A percentile compares a stretch with the other conserved stretches of the same genome.
These are phyloP conservation scores for Pezizomycotina sp. DNA, from an alignment of 2,329 filamentous ascomycete genomes.

Conservation along the genomic window DNA sequence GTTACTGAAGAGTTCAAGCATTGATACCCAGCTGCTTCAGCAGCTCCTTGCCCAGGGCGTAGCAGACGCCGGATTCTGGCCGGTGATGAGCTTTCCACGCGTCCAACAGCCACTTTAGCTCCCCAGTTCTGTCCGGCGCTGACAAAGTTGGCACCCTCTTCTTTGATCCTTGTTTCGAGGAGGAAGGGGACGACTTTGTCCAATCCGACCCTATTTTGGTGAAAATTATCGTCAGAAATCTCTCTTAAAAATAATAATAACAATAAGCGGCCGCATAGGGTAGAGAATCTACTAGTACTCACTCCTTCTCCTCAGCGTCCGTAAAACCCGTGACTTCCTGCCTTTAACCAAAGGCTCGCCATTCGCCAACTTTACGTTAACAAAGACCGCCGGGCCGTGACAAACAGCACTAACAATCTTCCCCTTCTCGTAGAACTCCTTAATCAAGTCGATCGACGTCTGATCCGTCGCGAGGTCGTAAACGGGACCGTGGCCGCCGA, in stretches of 20 bases:
- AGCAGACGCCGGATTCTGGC: slow-evolving; percentile 15
- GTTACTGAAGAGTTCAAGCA: too few species aligned
- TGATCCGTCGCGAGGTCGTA: slow-evolving; percentile 46
- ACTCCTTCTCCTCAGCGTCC: slow-evolving; percentile 40
- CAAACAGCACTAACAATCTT: slow-evolving; percentile 51
- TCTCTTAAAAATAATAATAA: too few species aligned
- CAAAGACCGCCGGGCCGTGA: slow-evolving; percentile 49
- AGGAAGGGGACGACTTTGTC: slow-evolving; percentile 40
- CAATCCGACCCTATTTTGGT: slow-evolving; percentile 29
- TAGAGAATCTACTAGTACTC: too few species aligned
- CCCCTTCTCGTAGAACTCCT: slow-evolving; percentile 43
- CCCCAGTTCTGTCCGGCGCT: slow-evolving; percentile 38
- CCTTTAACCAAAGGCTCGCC: slow-evolving; percentile 41
- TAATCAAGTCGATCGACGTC: slow-evolving; percentile 42
- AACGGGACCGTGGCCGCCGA: slow-evolving; percentile 47
- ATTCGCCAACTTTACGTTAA: slow-evolving; percentile 38
- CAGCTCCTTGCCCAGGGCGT: slow-evolving; percentile 10
- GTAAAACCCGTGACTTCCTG: slow-evolving; percentile 44
- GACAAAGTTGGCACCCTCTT: slow-evolving; percentile 39
- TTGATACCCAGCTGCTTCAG: slow-evolving; percentile 13
- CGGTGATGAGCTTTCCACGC: slow-evolving; percentile 22
- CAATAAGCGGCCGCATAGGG: too few species aligned
- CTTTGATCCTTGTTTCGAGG: slow-evolving; percentile 41
- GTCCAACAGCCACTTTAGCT: slow-evolving; percentile 19
- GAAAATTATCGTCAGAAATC: too few species aligned